Base-by-base conservation (phyloP, 495 filamentous ascomycete genomes). In the Coniosporium apollinis region DNA sequence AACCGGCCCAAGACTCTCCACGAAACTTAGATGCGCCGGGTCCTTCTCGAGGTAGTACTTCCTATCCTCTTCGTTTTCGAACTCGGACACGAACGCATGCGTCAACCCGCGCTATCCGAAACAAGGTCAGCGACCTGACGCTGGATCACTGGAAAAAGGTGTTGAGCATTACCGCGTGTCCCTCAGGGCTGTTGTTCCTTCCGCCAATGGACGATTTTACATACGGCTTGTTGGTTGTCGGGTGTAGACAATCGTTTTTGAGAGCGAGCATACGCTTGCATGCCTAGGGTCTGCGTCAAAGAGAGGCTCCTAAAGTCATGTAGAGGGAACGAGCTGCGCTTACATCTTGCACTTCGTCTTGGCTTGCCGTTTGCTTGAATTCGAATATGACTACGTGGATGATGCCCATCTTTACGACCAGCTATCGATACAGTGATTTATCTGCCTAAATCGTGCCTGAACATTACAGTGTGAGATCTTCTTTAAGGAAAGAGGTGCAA, bases 51-150 rank as follows among this genome's bases (percentile, higher is more conserved):
- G 38, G 38, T 59, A 57, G 33, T 59, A 57, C 30, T 45, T 45
- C 11, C 48, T 46, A 33, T 58, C 55, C 22, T 51, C 49, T 25
- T 53, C 43, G 19, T 51, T 69, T 11, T 62, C 66, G 41, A 82
- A 81, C 42, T 76, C 66, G 8, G 65, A 49, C 0, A 79, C 59
- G 39, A 80, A 81, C 1, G 51, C 69, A 44, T 84, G 72, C 2
- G 66, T 65, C 26, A 67, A 59, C 0, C 59, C 67, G n/a, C 53
- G 51, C 66, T 76, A 29, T 36, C 14, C n/a, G 16, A 26, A 3
- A 30, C 11, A 25, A 18, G n/a, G 29, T 38, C 21, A 38, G 34
- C 39, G 5, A 17, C 4, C 6, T 7, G n/a, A 26, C 10, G 4
- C 10, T 24, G 18, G 10, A 4, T 22, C 15, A 32, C 7, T 16